Evolutionary conservation across 2,329 filamentous ascomycete genomes (phyloP).

Genomic region (Paecilomyces niveus): DNA sequence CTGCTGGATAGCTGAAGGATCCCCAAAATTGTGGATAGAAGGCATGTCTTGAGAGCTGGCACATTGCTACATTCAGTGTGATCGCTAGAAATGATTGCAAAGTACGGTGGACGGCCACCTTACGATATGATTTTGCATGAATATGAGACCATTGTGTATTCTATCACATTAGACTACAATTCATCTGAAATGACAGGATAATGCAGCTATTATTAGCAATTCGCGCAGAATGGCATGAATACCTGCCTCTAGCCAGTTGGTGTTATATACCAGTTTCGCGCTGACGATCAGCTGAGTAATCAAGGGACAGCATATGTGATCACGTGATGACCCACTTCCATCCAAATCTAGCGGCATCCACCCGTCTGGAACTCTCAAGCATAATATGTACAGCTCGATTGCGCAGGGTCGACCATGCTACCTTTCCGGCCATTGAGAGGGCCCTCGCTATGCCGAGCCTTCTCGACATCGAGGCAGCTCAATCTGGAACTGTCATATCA

Average conservation of each 20-base stretch:
- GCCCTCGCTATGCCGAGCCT: slow-evolving; percentile 12
- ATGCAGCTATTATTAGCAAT: too few relatives aligned
- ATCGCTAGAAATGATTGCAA: background rate
- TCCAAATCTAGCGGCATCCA: background rate
- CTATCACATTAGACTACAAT: too few relatives aligned
- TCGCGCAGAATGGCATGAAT: too few relatives aligned
- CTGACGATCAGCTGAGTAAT: too few relatives aligned
- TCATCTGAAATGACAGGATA: too few relatives aligned
- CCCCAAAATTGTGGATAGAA: background rate
- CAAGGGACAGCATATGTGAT: background rate
- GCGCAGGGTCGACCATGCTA: background rate
- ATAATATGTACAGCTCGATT: background rate
- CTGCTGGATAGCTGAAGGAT: slow-evolving; percentile 25
- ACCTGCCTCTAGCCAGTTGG: too few relatives aligned
- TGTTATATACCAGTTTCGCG: too few relatives aligned
- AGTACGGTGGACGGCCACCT: background rate
- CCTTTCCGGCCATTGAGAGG: background rate
- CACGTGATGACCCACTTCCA: background rate
- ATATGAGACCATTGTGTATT: too few relatives aligned
- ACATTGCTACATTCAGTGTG: background rate
- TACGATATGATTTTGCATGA: too few relatives aligned
- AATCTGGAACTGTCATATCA: slow-evolving; percentile 27
- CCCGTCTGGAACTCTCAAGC: background rate
- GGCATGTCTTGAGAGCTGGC: background rate
- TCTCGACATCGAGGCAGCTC: slow-evolving; percentile 23